Evolutionary conservation across 2,329 filamentous ascomycete genomes (phyloP), one percentile per base, ranked within the genome.

Genomic region (Diplocarpon rosae): DNA sequence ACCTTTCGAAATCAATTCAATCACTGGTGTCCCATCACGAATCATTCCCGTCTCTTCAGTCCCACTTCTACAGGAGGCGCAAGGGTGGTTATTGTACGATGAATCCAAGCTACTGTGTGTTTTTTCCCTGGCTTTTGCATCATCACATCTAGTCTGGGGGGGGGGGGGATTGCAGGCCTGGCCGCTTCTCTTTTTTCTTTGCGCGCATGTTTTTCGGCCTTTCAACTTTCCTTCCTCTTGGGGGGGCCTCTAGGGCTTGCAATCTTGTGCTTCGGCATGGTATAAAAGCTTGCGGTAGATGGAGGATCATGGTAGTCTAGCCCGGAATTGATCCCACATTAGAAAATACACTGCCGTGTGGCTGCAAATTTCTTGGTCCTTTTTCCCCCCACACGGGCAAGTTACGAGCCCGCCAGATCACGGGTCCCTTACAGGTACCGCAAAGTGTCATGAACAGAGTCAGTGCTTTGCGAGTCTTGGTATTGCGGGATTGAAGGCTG

Each of bases 1-100:
- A 52, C 48, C 52, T 55, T 51, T 52, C 52, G 47, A 52, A 52
- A 53, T 58, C 56, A 49, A 49, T 54, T 54, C 53, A 49, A 48
- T 54, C 55, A 53, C 53, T 56, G 52, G 56, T 59, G 53, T 52
- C 48, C 46, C 53, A 46, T 55, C 55, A 51, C 51, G 51, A 57
- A 53, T 47, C 52, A 56, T 57, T 57, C 54, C 53, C 54, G 52
- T 60, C 55, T 59, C 57, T 60, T 61, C 52, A 55, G 50, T 48
- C 57, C 49, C 51, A 58, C 45, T 56, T 55, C 53, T 51, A 60
- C 55, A 49, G 59, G 60, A 59, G 60, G 59, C 59, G 59, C 52
- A 60, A 59, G 56, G 60, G 56, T 58, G 57, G 56, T 58, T 53
- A 54, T 54, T 62, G 58, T 61, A 62, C 55, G 60, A 61, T 60